Conservation (phyloP, 169 alveolate genomes). For the Eimeria necatrix region DNA sequence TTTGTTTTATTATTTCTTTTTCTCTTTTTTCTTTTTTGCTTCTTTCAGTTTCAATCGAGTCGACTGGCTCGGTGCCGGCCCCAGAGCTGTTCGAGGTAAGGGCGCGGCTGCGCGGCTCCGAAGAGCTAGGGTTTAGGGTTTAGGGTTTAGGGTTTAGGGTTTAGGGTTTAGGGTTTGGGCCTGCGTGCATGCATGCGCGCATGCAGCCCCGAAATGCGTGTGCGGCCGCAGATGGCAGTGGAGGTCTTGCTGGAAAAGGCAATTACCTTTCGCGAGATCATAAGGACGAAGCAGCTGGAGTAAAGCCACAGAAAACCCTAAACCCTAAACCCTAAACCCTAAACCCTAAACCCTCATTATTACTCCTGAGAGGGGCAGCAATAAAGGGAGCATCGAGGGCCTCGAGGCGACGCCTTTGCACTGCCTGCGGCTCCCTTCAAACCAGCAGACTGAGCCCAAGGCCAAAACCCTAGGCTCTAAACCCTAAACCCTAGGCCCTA, state of each 20-base stretch:
- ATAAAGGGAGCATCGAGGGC: no score
- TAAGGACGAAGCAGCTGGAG: conserved; percentile 37
- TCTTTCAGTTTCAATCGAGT: conserved; percentile 85
- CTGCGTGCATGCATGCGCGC: background rate
- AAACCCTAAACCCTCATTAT: background rate
- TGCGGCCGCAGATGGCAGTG: conserved; percentile 52
- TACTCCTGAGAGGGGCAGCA: background rate
- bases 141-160: background rate
- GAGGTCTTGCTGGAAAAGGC: conserved; percentile 68
- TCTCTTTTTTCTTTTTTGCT: background rate
- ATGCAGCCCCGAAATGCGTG: no score
- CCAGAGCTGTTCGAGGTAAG: conserved; percentile 84
- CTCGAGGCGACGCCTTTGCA: background rate
- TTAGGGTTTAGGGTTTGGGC: background rate
- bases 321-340: conserved; percentile 6
- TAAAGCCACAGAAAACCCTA: background rate
- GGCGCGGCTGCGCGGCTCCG: background rate
- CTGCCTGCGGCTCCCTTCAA: background rate
- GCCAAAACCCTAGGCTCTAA: background rate
- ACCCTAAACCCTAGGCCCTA: background rate
- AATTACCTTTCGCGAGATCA: conserved; percentile 56
- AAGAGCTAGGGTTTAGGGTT: no score
- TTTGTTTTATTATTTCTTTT: no score
- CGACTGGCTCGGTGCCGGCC: conserved; percentile 89
- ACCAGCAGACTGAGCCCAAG: background rate